These are phyloP conservation scores for Pseudoneurospora amorphoporcata DNA, from an alignment of 495 filamentous ascomycete species.

Conservation along the genomic window DNA sequence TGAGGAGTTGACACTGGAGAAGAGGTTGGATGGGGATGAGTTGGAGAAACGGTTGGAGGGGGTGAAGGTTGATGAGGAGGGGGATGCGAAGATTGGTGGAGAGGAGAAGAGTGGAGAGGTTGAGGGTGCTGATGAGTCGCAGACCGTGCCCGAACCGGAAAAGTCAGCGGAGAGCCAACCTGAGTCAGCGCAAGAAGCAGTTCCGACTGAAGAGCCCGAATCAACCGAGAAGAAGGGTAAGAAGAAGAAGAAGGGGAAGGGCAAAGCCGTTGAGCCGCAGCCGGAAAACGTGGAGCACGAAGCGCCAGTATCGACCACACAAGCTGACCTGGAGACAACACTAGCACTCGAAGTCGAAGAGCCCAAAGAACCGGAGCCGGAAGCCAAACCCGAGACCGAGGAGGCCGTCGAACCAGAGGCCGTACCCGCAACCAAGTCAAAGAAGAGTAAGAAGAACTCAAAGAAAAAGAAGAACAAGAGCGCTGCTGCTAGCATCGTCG, in stretches of 20 bases:
- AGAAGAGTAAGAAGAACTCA: conserved; percentile 23
- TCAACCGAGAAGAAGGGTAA: too few relatives aligned
- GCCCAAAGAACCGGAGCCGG: background rate
- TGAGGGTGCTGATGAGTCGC: background rate
- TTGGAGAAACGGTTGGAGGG: background rate
- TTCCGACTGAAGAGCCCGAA: background rate
- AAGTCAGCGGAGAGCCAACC: background rate
- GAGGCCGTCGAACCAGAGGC: background rate
- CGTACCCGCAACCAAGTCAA: conserved; percentile 2
- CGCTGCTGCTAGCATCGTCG: background rate
- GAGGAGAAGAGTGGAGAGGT: background rate
- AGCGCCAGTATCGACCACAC: too few relatives aligned
- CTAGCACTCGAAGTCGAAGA: background rate
- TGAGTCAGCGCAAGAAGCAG: rapidly evolving
- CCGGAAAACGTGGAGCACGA: background rate
- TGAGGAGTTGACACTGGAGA: background rate
- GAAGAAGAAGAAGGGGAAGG: conserved; percentile 1
- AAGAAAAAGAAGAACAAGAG: conserved; percentile 8
- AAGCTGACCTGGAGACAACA: too few relatives aligned
- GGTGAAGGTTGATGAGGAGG: background rate
- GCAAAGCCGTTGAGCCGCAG: background rate
- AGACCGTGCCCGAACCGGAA: background rate
- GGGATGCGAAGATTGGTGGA: background rate
- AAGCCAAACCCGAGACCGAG: background rate
- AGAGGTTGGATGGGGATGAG: background rate